Percentiles rank a stretch among this genome's conserved stretches.
phyloP scores from a whole-genome alignment of 306 rosid genomes.

The Cucumis sativus region Cucumber_9930_V3 NC_026661.2:3499501-3500000 shows the following conservation, averaged over 20 bases:
- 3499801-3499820: constrained; percentile 77
- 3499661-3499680: neutral
- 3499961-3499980: constrained; percentile 83
- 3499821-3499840: constrained; percentile 50
- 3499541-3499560: constrained; percentile 40
- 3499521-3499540: constrained; percentile 89
- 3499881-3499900: constrained; percentile 15
- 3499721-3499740: constrained; percentile 46
- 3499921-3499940: constrained; percentile 82
- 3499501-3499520: constrained; percentile 87
- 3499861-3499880: constrained; percentile 8
- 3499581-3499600: neutral
- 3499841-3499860: constrained; percentile 44
- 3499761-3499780: constrained; percentile 99
- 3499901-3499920: constrained; percentile 9
- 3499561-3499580: too few species aligned
- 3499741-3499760: constrained; percentile 72
- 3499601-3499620: constrained; percentile 4
- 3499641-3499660: neutral
- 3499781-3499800: constrained; percentile 95
- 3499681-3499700: neutral
- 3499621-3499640: neutral
- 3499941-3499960: constrained; percentile 51
- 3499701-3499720: constrained; percentile 12
- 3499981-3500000: constrained; percentile 97